These are phyloP conservation scores for Tuber microsphaerosporum DNA, from an alignment of 495 filamentous ascomycete species.

Conservation along the genomic window DNA sequence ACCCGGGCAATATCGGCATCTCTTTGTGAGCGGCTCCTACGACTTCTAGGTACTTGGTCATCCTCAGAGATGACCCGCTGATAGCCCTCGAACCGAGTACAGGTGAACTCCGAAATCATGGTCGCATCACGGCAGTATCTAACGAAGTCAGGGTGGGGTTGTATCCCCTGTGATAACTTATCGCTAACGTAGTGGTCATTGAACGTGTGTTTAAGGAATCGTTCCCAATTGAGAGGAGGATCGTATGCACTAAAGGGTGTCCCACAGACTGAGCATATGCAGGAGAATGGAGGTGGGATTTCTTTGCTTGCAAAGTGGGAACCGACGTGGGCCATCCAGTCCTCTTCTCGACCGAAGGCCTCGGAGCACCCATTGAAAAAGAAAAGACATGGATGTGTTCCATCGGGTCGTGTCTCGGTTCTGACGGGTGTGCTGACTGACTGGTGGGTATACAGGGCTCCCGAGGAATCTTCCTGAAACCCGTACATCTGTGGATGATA, in stretches of 20 bases:
- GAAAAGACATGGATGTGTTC: slow-evolving; percentile 20
- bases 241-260: background rate
- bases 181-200: background rate
- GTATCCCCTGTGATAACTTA: background rate
- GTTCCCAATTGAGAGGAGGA: slow-evolving; percentile 10
- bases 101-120: slow-evolving; percentile 21
- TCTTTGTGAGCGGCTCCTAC: background rate
- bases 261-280: slow-evolving; percentile 21
- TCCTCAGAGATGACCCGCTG: background rate
- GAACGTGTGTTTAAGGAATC: slow-evolving; percentile 20
- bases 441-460: slow-evolving; percentile 10
- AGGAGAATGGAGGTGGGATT: slow-evolving; percentile 12
- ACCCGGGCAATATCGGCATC: slow-evolving; percentile 12
- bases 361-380: slow-evolving; percentile 13
- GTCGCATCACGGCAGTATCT: slow-evolving; percentile 9
- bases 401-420: background rate
- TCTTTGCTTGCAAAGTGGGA: slow-evolving; percentile 4
- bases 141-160: slow-evolving; percentile 13
- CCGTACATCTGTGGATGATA: slow-evolving; percentile 20
- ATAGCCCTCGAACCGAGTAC: background rate
- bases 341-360: background rate
- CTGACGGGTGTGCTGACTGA: background rate
- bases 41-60: slow-evolving; percentile 10
- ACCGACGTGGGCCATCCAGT: slow-evolving; percentile 19
- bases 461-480: slow-evolving; percentile 12